A percentile compares a stretch with the other conserved stretches of the same genome.
phyloP scores from a whole-genome alignment of 352 stramenopile species.

The Globisporangium camurandrum region DNA sequence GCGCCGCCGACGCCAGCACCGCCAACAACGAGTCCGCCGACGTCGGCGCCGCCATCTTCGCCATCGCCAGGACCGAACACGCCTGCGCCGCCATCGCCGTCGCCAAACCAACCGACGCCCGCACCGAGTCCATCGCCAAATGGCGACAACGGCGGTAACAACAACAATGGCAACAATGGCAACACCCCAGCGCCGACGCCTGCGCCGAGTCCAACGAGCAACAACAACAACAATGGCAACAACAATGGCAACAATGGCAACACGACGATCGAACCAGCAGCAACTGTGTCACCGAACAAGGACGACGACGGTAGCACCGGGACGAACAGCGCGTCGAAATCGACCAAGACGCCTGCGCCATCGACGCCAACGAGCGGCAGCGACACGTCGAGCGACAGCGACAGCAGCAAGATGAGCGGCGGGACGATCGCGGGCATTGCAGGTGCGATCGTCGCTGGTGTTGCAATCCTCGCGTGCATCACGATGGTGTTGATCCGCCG shows the following conservation, averaged over 20 bases:
- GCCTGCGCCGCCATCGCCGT: constrained; percentile 13
- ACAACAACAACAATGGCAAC: neutral
- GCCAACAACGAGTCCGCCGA: neutral
- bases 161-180: too few species aligned
- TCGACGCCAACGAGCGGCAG: neutral
- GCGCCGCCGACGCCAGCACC: constrained; percentile 5
- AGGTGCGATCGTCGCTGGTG: constrained; percentile 47
- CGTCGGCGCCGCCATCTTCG: constrained; percentile 4
- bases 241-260: neutral
- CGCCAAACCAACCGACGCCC: constrained; percentile 9
- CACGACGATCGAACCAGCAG: constrained; percentile 1
- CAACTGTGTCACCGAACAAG: constrained; percentile 2
- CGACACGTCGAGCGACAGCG: constrained; percentile 5
- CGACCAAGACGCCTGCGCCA: constrained; percentile 6
- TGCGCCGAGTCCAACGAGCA: neutral
- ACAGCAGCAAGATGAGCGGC: constrained; percentile 50
- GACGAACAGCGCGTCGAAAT: constrained; percentile 1
- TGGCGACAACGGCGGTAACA: too few species aligned
- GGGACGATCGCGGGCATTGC: constrained; percentile 65
- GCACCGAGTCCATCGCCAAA: constrained; percentile 5
- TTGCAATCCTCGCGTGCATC: constrained; percentile 49
- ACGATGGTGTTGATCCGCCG: constrained; percentile 50
- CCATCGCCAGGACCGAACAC: constrained; percentile 13
- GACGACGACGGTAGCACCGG: neutral
- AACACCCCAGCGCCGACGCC: constrained; percentile 1